phyloP scores from a whole-genome alignment of 2,329 filamentous ascomycete genomes.

The Seiridium unicorne region DNA sequence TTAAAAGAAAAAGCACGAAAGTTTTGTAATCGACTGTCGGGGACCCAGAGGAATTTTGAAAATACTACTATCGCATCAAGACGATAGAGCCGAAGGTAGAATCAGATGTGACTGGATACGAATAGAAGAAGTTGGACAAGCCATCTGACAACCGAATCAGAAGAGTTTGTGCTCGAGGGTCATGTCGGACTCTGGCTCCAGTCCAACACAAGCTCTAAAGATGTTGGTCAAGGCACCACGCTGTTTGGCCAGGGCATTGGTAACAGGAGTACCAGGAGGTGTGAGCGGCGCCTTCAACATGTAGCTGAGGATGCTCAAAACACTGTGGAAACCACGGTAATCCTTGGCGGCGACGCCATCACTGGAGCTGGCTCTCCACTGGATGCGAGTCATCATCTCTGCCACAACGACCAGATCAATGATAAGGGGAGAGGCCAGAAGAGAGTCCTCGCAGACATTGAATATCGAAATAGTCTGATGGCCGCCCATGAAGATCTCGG shows the following conservation, averaged over 20 bases:
- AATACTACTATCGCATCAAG: background rate
- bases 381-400: slow-evolving; percentile 98
- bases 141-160: slow-evolving; percentile 36
- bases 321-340: slow-evolving; percentile 94
- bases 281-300: slow-evolving; percentile 98
- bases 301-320: slow-evolving; percentile 95
- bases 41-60: background rate
- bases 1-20: background rate
- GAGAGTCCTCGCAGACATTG: slow-evolving; percentile 98
- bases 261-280: slow-evolving; percentile 88
- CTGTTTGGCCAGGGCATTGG: slow-evolving; percentile 96
- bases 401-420: slow-evolving; percentile 91
- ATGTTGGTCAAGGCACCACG: slow-evolving; percentile 94
- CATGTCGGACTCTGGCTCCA: slow-evolving; percentile 98
- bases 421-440: slow-evolving; percentile 93
- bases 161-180: slow-evolving; percentile 98
- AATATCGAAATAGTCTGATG: slow-evolving; percentile 98
- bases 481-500: slow-evolving; percentile 97
- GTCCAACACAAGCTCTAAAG: slow-evolving; percentile 94
- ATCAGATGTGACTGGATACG: background rate
- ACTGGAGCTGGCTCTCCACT: slow-evolving; percentile 70
- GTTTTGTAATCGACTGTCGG: background rate
- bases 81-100: background rate
- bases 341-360: slow-evolving; percentile 53
- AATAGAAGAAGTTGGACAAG: background rate